A percentile compares a stretch with the other conserved stretches of the same genome.
These are phyloP conservation scores for Aquanectria penicillioides DNA, from an alignment of 2,329 filamentous ascomycete species.

Conservation along the genomic window DNA sequence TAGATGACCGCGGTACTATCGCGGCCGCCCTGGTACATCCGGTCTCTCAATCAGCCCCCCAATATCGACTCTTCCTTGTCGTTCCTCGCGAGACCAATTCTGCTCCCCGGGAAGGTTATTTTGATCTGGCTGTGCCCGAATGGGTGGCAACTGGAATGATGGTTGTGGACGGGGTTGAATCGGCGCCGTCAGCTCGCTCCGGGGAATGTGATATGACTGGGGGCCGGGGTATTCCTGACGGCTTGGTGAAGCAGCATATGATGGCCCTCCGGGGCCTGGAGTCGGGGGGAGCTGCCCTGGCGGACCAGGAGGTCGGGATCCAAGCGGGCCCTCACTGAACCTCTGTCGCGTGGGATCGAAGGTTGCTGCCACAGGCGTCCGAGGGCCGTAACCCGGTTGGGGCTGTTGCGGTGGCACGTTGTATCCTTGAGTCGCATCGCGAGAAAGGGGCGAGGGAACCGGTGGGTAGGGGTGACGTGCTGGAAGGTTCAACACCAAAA, in stretches of 20 bases:
- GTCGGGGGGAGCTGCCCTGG: slow-evolving; percentile 45
- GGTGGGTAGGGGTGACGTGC: slow-evolving; percentile 52
- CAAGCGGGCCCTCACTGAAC: slow-evolving; percentile 46
- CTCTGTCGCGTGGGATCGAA: slow-evolving; percentile 58
- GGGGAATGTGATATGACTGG: slow-evolving; percentile 63
- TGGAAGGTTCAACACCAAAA: slow-evolving; percentile 56
- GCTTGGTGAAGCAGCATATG: slow-evolving; percentile 57
- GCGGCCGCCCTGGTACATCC: slow-evolving; percentile 48
- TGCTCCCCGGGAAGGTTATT: slow-evolving; percentile 27
- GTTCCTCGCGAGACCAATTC: slow-evolving; percentile 58
- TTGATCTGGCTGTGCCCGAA: slow-evolving; percentile 52
- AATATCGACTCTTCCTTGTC: slow-evolving; percentile 66
- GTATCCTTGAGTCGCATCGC: slow-evolving; percentile 56
- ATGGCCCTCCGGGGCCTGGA: slow-evolving; percentile 24
- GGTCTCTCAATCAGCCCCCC: slow-evolving; percentile 70
- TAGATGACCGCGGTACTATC: slow-evolving; percentile 32
- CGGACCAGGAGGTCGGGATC: slow-evolving; percentile 38
- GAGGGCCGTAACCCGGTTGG: slow-evolving; percentile 52
- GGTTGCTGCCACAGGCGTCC: slow-evolving; percentile 57
- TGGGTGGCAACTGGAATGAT: slow-evolving; percentile 60
- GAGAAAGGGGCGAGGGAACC: slow-evolving; percentile 56
- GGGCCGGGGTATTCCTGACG: slow-evolving; percentile 57
- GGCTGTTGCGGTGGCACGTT: slow-evolving; percentile 47
- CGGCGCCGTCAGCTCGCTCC: slow-evolving; percentile 58
- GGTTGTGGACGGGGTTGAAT: slow-evolving; percentile 45